Conservation (phyloP, 2,329 filamentous ascomycete genomes). For the Huntiella bhutanensis region DNA sequence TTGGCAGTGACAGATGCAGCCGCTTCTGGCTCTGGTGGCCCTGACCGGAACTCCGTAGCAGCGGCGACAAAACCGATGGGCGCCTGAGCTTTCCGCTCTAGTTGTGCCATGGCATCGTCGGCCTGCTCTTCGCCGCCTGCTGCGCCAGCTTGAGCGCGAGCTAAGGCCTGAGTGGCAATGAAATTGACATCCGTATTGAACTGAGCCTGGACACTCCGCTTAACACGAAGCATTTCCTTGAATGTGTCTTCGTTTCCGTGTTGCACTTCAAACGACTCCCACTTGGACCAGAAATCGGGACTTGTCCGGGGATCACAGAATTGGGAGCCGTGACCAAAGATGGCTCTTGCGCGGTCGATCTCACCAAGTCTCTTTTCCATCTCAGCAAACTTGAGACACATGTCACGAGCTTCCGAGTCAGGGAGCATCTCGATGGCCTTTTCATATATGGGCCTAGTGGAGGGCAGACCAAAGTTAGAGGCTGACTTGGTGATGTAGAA, state of each 20-base stretch:
- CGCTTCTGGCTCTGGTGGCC: constrained; percentile 36
- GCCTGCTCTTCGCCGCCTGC: constrained; percentile 19
- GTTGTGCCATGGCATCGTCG: constrained; percentile 57
- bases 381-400: constrained; percentile 97
- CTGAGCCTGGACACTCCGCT: constrained; percentile 89
- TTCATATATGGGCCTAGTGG: constrained; percentile 89
- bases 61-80: constrained; percentile 84
- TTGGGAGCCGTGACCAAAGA: constrained; percentile 90
- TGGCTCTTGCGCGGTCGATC: constrained; percentile 84
- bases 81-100: constrained; percentile 75
- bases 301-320: constrained; percentile 92
- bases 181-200: constrained; percentile 99
- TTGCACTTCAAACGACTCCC: constrained; percentile 93
- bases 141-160: constrained; percentile 48
- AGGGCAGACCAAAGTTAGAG: constrained; percentile 91
- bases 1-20: constrained; percentile 36
- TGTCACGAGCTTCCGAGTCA: constrained; percentile 80
- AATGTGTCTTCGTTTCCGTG: constrained; percentile 98
- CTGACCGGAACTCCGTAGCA: constrained; percentile 32
- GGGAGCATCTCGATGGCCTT: constrained; percentile 85
- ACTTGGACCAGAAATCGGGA: constrained; percentile 82
- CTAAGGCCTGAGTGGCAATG: constrained; percentile 87
- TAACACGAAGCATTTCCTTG: constrained; percentile 97
- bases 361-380: constrained; percentile 86
- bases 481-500: constrained; percentile 99